Evolutionary conservation across 2,329 filamentous ascomycete species (phyloP), one percentile per base, ranked within the genome.

Genomic region (Cadophora sp.): DNA sequence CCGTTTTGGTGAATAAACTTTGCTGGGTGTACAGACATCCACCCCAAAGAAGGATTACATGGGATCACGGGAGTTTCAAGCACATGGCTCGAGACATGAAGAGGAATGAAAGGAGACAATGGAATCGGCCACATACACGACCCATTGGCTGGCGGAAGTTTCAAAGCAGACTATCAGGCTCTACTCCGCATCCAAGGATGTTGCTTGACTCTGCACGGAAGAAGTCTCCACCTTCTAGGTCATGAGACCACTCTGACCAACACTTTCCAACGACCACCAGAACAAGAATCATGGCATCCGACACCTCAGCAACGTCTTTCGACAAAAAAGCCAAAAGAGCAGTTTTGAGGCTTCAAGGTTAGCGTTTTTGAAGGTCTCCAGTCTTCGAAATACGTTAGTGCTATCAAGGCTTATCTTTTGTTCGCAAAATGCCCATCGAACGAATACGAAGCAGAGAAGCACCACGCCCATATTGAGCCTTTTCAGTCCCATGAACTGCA

Each of bases 391-490:
- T 68, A 68, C 67, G 24, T 29, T 65, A 34, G 68, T 62, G 65
- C 65, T 48, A 70, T 70, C 62, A 70, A 70, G 55, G 65, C 65
- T 46, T 70, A 70, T 60, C 65, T 70, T 58, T 62, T 62, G 48
- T 68, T 68, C 64, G 65, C 65, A 68, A 56, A 66, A 65, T 55
- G 65, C 43, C 68, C 50, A 43, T 65, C 65, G 55, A 62, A 62
- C 58, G 68, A 70, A 65, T 26, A 68, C 40, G 65, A 70, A 62
- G 55, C 53, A 64, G 48, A 68, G 19, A 70, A 62, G 68, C 68
- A 68, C 61, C 65, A 68, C 65, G 50, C 65, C 62, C 68, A 70
- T 50, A 65, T 70, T 48, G 68, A 70, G 65, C 68, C 68, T 62
- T 62, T 70, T 62, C 65, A 70, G 58, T 58, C 64, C 51, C 65